Evolutionary conservation across 1,284 basidiomycete genomes (phyloP).

Genomic region (Sanghuangporus weigelae): DNA sequence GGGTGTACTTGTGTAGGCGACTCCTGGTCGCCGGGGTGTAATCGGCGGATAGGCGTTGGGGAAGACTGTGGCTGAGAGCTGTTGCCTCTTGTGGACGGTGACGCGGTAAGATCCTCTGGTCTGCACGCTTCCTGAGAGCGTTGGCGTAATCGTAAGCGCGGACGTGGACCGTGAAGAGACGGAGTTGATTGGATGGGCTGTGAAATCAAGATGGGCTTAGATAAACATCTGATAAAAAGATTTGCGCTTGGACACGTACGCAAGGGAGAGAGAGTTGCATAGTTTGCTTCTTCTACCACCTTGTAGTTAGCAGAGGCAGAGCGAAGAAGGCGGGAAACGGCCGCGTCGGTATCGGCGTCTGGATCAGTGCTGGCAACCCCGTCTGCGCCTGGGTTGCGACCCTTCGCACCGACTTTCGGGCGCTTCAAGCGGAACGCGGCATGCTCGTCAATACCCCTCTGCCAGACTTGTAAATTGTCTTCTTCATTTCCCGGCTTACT

Average conservation of each 20-base stretch:
- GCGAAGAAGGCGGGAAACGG: conserved; percentile 54
- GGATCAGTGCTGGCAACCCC: conserved; percentile 50
- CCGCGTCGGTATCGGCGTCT: conserved; percentile 45
- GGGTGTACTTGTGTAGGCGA: conserved; percentile 18
- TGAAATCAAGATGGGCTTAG: not conserved
- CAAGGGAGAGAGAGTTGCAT: conserved; percentile 54
- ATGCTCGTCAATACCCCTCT: conserved; percentile 10
- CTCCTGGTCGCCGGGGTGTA: conserved; percentile 21
- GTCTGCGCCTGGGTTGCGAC: conserved; percentile 28
- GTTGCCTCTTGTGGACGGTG: conserved; percentile 56
- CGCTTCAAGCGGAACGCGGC: not conserved
- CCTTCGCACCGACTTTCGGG: conserved; percentile 15
- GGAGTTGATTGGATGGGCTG: conserved; percentile 64
- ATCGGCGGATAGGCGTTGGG: conserved; percentile 47
- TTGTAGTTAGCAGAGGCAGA: conserved; percentile 65
- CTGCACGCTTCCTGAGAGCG: conserved; percentile 37
- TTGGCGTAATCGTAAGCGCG: conserved; percentile 29
- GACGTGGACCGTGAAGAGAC: conserved; percentile 34
- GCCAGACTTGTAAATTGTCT: conserved; percentile 1
- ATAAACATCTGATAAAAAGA: not conserved
- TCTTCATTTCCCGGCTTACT: not conserved
- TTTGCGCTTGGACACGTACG: conserved; percentile 41
- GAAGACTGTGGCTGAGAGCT: conserved; percentile 58
- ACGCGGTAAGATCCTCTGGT: conserved; percentile 62
- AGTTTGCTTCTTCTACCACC: conserved; percentile 49